phyloP scores from a whole-genome alignment of 495 filamentous ascomycete species.

The Penicillium lividum region DNA sequence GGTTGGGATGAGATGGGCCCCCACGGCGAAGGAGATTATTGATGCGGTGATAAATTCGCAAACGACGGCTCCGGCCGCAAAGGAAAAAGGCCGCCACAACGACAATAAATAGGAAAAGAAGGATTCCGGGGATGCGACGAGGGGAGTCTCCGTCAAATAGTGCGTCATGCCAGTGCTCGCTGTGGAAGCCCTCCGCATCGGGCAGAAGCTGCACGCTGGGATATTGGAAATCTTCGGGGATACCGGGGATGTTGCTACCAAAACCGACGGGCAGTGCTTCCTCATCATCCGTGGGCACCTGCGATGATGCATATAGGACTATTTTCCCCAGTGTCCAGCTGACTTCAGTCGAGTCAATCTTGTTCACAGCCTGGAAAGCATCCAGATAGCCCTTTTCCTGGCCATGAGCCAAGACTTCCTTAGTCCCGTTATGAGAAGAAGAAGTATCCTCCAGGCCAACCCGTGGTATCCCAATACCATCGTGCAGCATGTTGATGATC shows the following conservation, averaged over 20 bases:
- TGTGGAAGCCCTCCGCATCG: conserved; percentile 49
- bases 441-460: conserved; percentile 71
- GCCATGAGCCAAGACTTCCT: conserved; percentile 66
- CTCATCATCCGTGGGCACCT: conserved; percentile 65
- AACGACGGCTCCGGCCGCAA: conserved; percentile 69
- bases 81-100: conserved; percentile 66
- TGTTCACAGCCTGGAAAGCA: conserved; percentile 90
- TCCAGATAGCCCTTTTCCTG: conserved; percentile 81
- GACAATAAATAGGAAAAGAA: conserved; percentile 74
- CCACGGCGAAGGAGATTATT: conserved; percentile 51
- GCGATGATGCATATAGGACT: conserved; percentile 92
- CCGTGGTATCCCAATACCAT: conserved; percentile 93
- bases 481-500: conserved; percentile 94
- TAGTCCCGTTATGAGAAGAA: conserved; percentile 68
- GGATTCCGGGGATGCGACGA: conserved; percentile 69
- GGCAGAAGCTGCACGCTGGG: conserved; percentile 62
- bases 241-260: conserved; percentile 70
- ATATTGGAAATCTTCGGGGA: conserved; percentile 80
- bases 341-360: conserved; percentile 90
- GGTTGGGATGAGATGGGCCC: conserved; percentile 51
- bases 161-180: conserved; percentile 73
- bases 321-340: conserved; percentile 98
- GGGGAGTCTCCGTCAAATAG: conserved; percentile 61
- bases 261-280: conserved; percentile 81
- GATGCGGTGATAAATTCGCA: conserved; percentile 62